phyloP scores from a whole-genome alignment of 805 yeast species.

The Metschnikowia koreensis region DNA sequence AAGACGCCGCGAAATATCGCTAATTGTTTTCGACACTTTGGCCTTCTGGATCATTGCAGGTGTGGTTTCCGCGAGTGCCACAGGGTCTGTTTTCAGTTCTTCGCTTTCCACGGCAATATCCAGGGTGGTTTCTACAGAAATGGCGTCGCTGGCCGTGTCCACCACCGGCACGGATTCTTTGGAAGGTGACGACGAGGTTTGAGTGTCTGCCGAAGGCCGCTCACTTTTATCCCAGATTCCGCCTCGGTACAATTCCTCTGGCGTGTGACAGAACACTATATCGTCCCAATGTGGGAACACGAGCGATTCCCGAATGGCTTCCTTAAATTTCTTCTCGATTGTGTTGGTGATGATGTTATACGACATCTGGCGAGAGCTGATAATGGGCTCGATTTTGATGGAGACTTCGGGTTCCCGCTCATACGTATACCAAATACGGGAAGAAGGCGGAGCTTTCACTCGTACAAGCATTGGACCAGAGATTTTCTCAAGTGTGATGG shows the following conservation, averaged over 20 bases:
- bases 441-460: slow-evolving; percentile 88
- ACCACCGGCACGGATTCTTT: background rate
- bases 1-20: slow-evolving; percentile 17
- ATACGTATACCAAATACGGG: slow-evolving; percentile 88
- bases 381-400: slow-evolving; percentile 83
- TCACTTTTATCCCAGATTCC: slow-evolving; percentile 77
- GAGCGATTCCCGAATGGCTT: slow-evolving; percentile 72
- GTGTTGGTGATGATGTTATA: slow-evolving; percentile 77
- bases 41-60: slow-evolving; percentile 5
- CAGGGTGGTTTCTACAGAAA: slow-evolving; percentile 7
- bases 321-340: slow-evolving; percentile 74
- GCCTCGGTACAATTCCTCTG: slow-evolving; percentile 75
- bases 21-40: slow-evolving; percentile 13
- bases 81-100: background rate
- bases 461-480: slow-evolving; percentile 71
- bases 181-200: background rate
- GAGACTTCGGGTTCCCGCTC: slow-evolving; percentile 74
- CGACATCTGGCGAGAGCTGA: slow-evolving; percentile 77
- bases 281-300: slow-evolving; percentile 93
- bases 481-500: slow-evolving; percentile 63
- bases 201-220: background rate
- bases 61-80: slow-evolving; percentile 1
- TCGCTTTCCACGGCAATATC: slow-evolving; percentile 2
- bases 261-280: slow-evolving; percentile 64
- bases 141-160: background rate